Conservation (phyloP, 805 yeast genomes). For the Saturnispora diversa region DNA sequence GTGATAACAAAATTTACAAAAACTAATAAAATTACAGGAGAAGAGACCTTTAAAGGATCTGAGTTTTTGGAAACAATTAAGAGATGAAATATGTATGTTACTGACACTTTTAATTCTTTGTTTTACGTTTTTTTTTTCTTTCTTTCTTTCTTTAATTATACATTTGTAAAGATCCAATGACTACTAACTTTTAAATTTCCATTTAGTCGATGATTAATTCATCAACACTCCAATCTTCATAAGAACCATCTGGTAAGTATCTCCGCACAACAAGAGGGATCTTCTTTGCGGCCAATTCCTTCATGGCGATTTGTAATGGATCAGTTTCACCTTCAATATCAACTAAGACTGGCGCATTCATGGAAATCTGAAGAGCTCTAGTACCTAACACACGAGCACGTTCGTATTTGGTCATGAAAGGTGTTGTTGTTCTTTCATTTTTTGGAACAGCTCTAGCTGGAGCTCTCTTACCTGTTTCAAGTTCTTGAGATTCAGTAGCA, state of each 20-base stretch:
- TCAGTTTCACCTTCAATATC: conserved; percentile 99
- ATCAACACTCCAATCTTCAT: conserved; percentile 98
- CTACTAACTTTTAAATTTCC: background rate
- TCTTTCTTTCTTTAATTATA: conserved; percentile 1
- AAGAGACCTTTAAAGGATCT: conserved; percentile 49
- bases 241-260: conserved; percentile 93
- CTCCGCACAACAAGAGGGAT: conserved; percentile 94
- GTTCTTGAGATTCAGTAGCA: conserved; percentile 33
- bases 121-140: background rate
- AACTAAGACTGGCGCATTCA: conserved; percentile 97
- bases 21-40: conserved; percentile 48
- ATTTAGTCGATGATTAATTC: conserved; percentile 80
- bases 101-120: background rate
- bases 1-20: conserved; percentile 48
- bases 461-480: conserved; percentile 32
- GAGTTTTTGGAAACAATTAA: conserved; percentile 46
- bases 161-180: background rate
- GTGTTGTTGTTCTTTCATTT: conserved; percentile 88
- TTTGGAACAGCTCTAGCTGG: conserved; percentile 68
- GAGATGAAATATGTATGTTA: conserved; percentile 10
- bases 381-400: conserved; percentile 97
- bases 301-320: conserved; percentile 95
- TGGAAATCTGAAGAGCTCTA: conserved; percentile 91
- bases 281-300: conserved; percentile 89
- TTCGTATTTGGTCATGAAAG: conserved; percentile 98